Percentiles rank a stretch among this genome's conserved stretches.
phyloP scores from a whole-genome alignment of 352 stramenopile genomes.

The Phytophthora macrochlamydospora region DNA sequence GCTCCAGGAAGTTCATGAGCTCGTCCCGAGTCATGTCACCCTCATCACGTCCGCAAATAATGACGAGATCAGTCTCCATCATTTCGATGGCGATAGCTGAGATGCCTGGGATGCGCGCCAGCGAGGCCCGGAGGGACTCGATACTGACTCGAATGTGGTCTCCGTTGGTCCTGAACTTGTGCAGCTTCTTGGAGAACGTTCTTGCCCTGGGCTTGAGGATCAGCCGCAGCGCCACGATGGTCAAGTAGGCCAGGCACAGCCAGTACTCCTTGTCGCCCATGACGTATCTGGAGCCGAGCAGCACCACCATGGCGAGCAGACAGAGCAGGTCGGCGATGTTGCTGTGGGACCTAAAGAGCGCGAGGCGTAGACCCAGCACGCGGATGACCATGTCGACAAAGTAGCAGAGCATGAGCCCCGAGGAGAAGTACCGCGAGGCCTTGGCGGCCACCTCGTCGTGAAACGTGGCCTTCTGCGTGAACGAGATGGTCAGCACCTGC shows the following conservation, averaged over 20 bases:
- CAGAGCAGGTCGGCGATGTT: conserved; percentile 84
- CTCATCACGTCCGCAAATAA: conserved; percentile 86
- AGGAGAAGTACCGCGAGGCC: conserved; percentile 76
- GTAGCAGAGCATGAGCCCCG: conserved; percentile 80
- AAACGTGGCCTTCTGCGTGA: conserved; percentile 66
- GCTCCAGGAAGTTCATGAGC: conserved; percentile 88
- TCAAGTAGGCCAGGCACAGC: conserved; percentile 72
- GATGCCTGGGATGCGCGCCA: conserved; percentile 83
- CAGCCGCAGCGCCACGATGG: conserved; percentile 67
- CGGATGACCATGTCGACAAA: conserved; percentile 86
- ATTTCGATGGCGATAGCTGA: conserved; percentile 85
- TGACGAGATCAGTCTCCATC: conserved; percentile 90
- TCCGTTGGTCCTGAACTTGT: conserved; percentile 87
- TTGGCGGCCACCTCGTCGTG: conserved; percentile 68
- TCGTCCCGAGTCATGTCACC: conserved; percentile 88
- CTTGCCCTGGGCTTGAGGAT: conserved; percentile 86
- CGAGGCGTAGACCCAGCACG: conserved; percentile 68
- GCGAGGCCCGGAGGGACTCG: conserved; percentile 76
- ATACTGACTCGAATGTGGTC: conserved; percentile 89
- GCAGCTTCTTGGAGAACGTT: conserved; percentile 88
- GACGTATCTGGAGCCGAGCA: conserved; percentile 58
- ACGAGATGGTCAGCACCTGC: conserved; percentile 83
- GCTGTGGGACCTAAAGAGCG: conserved; percentile 80
- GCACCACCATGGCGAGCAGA: conserved; percentile 64
- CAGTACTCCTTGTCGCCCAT: conserved; percentile 72